Evolutionary conservation across 2,329 filamentous ascomycete genomes (phyloP).

Genomic region (Phaeoacremonium minimum): DNA sequence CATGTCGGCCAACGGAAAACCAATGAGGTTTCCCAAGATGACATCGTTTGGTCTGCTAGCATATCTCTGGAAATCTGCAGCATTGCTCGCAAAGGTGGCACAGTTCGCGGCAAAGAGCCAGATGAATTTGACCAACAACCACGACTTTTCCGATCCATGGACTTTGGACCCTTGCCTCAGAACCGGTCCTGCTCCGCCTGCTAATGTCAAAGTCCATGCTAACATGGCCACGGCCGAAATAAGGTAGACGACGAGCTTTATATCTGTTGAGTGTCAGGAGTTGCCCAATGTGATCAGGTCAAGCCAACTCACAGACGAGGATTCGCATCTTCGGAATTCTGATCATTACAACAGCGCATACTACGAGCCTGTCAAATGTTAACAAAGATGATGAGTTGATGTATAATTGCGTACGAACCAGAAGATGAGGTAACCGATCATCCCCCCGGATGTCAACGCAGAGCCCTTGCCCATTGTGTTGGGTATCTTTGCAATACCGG

Average conservation of each 20-base stretch:
- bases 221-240: constrained; percentile 31
- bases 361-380: too few species aligned
- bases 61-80: constrained; percentile 38
- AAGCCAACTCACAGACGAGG: constrained; percentile 10
- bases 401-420: too few species aligned
- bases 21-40: constrained; percentile 31
- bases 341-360: constrained; percentile 8
- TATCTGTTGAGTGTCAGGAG: too few species aligned
- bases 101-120: constrained; percentile 27
- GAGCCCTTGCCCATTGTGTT: constrained; percentile 33
- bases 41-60: constrained; percentile 32
- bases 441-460: constrained; percentile 30
- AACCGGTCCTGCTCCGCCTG: constrained; percentile 23
- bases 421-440: constrained; percentile 36
- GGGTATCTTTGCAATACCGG: constrained; percentile 29
- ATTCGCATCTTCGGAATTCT: constrained; percentile 9
- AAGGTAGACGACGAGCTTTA: constrained; percentile 27
- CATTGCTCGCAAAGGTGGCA: constrained; percentile 32
- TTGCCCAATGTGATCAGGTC: too few species aligned
- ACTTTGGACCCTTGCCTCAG: constrained; percentile 19
- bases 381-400: too few species aligned
- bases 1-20: constrained; percentile 33
- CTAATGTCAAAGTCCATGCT: constrained; percentile 26
- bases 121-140: constrained; percentile 31
- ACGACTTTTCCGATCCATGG: constrained; percentile 24